phyloP scores from a whole-genome alignment of 148 eudicot species.

The Diospyros lotus region DNA sequence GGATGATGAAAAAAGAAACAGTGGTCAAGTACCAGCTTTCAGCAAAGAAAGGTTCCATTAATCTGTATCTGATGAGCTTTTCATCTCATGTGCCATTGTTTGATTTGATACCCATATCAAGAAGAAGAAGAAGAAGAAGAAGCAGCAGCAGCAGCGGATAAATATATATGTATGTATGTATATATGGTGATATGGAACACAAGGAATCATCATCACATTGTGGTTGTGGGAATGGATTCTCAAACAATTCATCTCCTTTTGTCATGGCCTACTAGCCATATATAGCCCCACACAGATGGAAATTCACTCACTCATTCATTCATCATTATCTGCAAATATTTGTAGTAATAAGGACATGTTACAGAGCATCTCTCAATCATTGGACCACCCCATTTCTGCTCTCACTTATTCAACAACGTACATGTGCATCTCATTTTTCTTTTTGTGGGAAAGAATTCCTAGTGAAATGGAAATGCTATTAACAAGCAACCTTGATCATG shows the following conservation, averaged over 20 bases:
- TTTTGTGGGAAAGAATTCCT: background rate
- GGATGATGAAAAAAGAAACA: background rate
- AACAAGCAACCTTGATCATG: background rate
- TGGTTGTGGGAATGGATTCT: slow-evolving; percentile 4
- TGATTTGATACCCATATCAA: slow-evolving; percentile 8
- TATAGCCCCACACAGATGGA: background rate
- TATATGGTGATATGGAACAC: background rate
- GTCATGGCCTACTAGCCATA: background rate
- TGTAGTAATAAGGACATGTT: background rate
- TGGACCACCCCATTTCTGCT: background rate
- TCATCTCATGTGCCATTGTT: background rate
- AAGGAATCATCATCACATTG: slow-evolving; percentile 11
- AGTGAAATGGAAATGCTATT: background rate
- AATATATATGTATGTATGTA: too few relatives aligned
- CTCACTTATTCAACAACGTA: background rate
- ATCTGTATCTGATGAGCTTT: background rate
- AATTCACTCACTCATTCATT: background rate
- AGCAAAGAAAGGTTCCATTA: background rate
- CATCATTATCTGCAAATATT: background rate
- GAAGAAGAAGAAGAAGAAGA: background rate
- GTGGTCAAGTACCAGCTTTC: background rate
- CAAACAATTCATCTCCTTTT: background rate
- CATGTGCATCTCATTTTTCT: background rate
- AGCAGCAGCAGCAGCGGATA: too few relatives aligned
- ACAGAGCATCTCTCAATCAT: background rate